These are phyloP conservation scores for Fusarium pininemorale DNA, from an alignment of 2,329 filamentous ascomycete species.

Conservation along the genomic window DNA sequence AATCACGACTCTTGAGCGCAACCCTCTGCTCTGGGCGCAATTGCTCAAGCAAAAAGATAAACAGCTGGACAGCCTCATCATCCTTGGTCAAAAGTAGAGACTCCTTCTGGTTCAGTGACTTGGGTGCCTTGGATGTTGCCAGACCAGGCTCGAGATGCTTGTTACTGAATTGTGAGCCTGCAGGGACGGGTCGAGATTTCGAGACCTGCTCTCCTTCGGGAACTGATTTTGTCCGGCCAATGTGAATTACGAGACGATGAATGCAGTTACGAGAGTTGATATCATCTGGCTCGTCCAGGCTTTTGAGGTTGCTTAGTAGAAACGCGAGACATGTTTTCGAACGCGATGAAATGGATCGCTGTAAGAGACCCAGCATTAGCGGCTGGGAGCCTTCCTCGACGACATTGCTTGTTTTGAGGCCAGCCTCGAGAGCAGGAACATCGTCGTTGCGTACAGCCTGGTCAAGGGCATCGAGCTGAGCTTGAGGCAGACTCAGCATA, in stretches of 20 bases:
- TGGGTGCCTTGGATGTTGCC: conserved; percentile 68
- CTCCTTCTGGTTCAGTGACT: conserved; percentile 72
- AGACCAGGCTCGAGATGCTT: conserved; percentile 84
- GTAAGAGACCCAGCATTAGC: conserved; percentile 80
- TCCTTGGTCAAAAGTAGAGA: conserved; percentile 71
- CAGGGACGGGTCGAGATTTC: conserved; percentile 60
- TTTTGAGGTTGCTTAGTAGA: conserved; percentile 73
- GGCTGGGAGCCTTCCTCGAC: conserved; percentile 60
- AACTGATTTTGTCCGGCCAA: conserved; percentile 75
- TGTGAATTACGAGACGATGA: conserved; percentile 90
- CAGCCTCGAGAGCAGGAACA: conserved; percentile 61
- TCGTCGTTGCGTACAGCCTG: conserved; percentile 76
- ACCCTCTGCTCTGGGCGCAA: conserved; percentile 73
- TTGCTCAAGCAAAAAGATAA: conserved; percentile 70
- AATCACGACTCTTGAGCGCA: conserved; percentile 75
- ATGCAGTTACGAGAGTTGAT: conserved; percentile 95
- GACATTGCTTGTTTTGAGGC: conserved; percentile 67
- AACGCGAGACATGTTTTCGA: conserved; percentile 75
- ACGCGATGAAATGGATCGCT: conserved; percentile 77
- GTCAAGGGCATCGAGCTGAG: conserved; percentile 76
- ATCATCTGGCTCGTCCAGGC: conserved; percentile 86
- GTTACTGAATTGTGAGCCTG: conserved; percentile 65
- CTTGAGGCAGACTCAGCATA: conserved; percentile 74
- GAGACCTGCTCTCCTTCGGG: conserved; percentile 59
- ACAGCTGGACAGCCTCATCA: conserved; percentile 78